These are phyloP conservation scores for Avena sativa DNA, from an alignment of 176 grass and related monocot species.

Conservation along the genomic window DNA sequence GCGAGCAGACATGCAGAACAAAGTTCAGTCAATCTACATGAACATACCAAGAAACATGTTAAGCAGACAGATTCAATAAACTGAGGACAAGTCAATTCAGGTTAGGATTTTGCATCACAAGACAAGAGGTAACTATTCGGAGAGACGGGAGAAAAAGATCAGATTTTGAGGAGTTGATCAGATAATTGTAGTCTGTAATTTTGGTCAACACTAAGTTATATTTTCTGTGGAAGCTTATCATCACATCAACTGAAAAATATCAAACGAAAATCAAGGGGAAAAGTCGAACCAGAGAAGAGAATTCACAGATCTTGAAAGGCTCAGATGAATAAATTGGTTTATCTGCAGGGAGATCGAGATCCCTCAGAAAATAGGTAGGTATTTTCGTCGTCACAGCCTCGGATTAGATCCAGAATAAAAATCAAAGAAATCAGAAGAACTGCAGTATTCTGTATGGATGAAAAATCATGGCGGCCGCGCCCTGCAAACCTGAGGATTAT, in stretches of 20 bases:
- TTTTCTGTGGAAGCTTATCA: constrained; percentile 55
- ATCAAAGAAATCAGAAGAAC: not conserved
- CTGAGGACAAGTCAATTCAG: not conserved
- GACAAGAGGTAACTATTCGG: too few relatives aligned
- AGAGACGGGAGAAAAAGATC: not conserved
- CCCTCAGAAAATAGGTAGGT: constrained; percentile 85
- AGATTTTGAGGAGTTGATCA: constrained; percentile 43
- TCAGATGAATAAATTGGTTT: constrained; percentile 71
- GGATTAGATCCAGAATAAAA: not conserved
- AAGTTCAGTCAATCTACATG: constrained; percentile 42
- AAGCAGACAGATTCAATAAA: too few relatives aligned
- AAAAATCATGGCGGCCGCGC: not conserved
- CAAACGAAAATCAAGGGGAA: not conserved
- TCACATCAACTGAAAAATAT: constrained; percentile 50
- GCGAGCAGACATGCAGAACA: constrained; percentile 75
- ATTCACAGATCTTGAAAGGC: constrained; percentile 28
- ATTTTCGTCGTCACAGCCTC: constrained; percentile 57
- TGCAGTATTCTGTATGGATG: not conserved
- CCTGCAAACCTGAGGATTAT: not conserved
- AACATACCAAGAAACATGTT: constrained; percentile 58
- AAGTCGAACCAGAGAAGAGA: not conserved
- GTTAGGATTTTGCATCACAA: too few relatives aligned
- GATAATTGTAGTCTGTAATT: constrained; percentile 83
- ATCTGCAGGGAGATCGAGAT: constrained; percentile 40
- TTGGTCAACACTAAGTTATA: constrained; percentile 29